These are phyloP conservation scores for Coelastrella sp. DNA, from an alignment of 139 green algal genomes.

Conservation along the genomic window DNA sequence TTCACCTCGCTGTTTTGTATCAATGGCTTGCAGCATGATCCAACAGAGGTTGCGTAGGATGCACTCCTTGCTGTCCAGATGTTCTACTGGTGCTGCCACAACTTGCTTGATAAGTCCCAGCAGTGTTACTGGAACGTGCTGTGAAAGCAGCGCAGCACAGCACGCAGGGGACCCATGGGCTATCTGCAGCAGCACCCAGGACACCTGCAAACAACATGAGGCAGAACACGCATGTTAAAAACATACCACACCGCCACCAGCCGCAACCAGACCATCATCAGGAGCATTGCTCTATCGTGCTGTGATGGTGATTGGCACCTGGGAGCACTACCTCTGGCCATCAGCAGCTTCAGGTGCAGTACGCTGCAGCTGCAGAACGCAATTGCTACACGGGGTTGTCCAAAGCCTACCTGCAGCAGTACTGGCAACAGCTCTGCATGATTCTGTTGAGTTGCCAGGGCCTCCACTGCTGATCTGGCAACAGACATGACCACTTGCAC, in stretches of 20 bases:
- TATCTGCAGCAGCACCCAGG: slow-evolving; percentile 46
- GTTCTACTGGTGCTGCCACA: neutral
- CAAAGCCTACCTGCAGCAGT: slow-evolving; percentile 11
- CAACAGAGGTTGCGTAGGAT: slow-evolving; percentile 33
- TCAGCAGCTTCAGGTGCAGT: too few relatives aligned
- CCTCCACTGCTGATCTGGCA: neutral
- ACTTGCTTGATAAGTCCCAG: neutral
- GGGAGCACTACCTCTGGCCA: too few relatives aligned
- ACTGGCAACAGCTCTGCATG: neutral
- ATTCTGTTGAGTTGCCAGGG: neutral
- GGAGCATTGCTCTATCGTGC: too few relatives aligned
- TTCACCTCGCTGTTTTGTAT: neutral
- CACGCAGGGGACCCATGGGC: neutral
- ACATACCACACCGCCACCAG: too few relatives aligned
- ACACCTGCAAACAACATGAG: slow-evolving; percentile 7
- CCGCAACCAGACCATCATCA: too few relatives aligned
- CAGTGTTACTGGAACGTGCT: neutral
- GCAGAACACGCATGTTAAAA: too few relatives aligned
- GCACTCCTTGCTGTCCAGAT: neutral
- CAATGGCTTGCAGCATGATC: slow-evolving; percentile 4
- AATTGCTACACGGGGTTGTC: neutral
- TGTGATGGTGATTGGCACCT: too few relatives aligned
- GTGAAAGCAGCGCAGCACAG: neutral
- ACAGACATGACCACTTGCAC: neutral
- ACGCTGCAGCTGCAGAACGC: neutral